phyloP scores from a whole-genome alignment of 129 eudicot genomes.

The Chrysanthemum seticuspe region DNA sequence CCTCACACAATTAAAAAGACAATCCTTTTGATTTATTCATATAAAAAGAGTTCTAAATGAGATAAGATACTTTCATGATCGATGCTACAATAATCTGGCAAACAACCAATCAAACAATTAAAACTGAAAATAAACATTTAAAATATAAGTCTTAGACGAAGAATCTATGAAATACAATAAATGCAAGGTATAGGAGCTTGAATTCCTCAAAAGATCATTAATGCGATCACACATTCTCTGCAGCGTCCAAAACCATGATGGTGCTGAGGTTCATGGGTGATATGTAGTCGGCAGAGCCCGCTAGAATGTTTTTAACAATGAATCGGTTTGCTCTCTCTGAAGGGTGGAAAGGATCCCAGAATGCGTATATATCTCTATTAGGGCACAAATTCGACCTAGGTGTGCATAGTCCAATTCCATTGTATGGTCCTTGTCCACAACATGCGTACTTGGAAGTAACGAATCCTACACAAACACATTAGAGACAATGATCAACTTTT shows the following conservation, averaged over 20 bases:
- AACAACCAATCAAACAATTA: constrained; percentile 9
- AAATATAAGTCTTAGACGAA: neutral
- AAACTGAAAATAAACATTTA: constrained; percentile 12
- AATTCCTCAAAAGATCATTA: constrained; percentile 6
- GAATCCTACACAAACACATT: constrained; percentile 29
- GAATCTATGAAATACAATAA: constrained; percentile 20
- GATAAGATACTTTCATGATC: constrained; percentile 5
- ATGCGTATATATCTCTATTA: constrained; percentile 33
- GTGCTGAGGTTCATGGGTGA: constrained; percentile 47
- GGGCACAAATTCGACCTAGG: constrained; percentile 37
- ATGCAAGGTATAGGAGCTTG: neutral
- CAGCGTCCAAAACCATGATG: constrained; percentile 35
- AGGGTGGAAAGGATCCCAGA: constrained; percentile 54
- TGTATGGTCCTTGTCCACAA: constrained; percentile 55
- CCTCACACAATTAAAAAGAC: neutral
- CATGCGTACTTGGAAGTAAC: constrained; percentile 35
- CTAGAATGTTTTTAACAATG: constrained; percentile 29
- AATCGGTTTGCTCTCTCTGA: constrained; percentile 40
- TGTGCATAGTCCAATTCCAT: constrained; percentile 49
- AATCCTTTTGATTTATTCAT: neutral
- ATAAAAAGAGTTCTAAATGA: constrained; percentile 1
- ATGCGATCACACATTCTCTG: neutral
- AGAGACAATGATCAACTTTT: neutral
- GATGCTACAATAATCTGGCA: constrained; percentile 1
- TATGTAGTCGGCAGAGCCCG: constrained; percentile 26